Conservation (phyloP, 768 basidiomycete genomes). For the Termitomyces heimii region DNA sequence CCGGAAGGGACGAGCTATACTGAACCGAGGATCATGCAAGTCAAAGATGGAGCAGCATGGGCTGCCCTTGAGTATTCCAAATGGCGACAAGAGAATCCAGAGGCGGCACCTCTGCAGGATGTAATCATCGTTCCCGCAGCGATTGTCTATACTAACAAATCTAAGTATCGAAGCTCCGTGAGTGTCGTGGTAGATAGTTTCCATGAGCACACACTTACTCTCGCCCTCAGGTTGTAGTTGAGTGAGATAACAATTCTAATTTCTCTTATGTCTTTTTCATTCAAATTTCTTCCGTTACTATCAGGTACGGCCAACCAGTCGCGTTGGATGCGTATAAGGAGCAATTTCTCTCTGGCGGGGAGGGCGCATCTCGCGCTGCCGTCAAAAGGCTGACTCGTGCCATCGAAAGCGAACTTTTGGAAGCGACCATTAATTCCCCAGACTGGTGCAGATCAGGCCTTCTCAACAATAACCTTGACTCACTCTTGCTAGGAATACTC, state of each 20-base stretch:
- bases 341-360: slow-evolving; percentile 66
- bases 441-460: slow-evolving; percentile 66
- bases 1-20: slow-evolving; percentile 94
- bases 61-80: slow-evolving; percentile 89
- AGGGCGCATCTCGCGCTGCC: slow-evolving; percentile 67
- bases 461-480: background rate
- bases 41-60: slow-evolving; percentile 94
- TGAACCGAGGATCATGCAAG: slow-evolving; percentile 87
- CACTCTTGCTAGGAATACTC: slow-evolving; percentile 62
- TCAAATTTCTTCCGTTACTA: slow-evolving; percentile 22
- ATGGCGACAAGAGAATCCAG: slow-evolving; percentile 59
- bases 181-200: slow-evolving; percentile 28
- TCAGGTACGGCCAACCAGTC: slow-evolving; percentile 82
- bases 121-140: slow-evolving; percentile 75
- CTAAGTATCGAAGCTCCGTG: slow-evolving; percentile 89
- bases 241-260: slow-evolving; percentile 36
- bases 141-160: slow-evolving; percentile 94
- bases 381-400: slow-evolving; percentile 81
- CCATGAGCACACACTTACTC: background rate
- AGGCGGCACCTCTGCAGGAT: slow-evolving; percentile 33
- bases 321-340: slow-evolving; percentile 65
- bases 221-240: slow-evolving; percentile 55
- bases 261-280: slow-evolving; percentile 10
- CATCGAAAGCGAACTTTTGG: slow-evolving; percentile 66
- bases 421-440: slow-evolving; percentile 84